Base-by-base conservation (phyloP, 169 alveolate genomes). In the Plasmodium vinckei region DNA sequence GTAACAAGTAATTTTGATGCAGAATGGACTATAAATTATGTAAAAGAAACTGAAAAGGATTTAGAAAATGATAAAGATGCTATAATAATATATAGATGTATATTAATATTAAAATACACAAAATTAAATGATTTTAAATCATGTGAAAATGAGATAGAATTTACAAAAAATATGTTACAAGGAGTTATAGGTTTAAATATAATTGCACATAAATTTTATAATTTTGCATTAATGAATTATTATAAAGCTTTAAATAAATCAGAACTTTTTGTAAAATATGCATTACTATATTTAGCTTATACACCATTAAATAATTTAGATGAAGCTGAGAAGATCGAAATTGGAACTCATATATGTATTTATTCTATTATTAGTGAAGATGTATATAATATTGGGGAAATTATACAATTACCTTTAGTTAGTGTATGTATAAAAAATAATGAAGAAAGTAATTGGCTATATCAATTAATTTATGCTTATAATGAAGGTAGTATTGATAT, bases 61-160 rank as follows among this genome's bases (percentile, higher is more conserved):
- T 54, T 79, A 44, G 90, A 79, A 67, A 79, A 79, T 79, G 90
- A 79, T 19, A 79, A 79, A n/a, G 90, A 79, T 56, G 90, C 84
- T 0, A 67, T 79, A 4, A 79, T 79, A 56, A 79, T 79, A 68
- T 79, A 67, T 79, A 64, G 82, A n/a, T 79, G 90, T 79, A 79
- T 79, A 53, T 63, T 64, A 46, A 79, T 79, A 9, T 15, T 82
- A 49, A 82, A 82, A 46, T 82, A 82, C 15, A 82, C 46, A 39
- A 70, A 82, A 25, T 49, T 82, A 13, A 57, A 53, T 2, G 90
- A 82, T 54, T 82, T 65, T 56, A 82, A 82, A 68, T 67, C 46
- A 33, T 82, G 90, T 33, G 90, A 82, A 82, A 42, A 39, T 39
- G 90, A 67, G 67, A 82, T 82, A 1, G 90, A 82, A 25, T 67